A percentile compares a stretch with the other conserved stretches of the same genome.
These are phyloP conservation scores for Cytidiella melzeri DNA, from an alignment of 768 basidiomycete genomes.

Conservation along the genomic window DNA sequence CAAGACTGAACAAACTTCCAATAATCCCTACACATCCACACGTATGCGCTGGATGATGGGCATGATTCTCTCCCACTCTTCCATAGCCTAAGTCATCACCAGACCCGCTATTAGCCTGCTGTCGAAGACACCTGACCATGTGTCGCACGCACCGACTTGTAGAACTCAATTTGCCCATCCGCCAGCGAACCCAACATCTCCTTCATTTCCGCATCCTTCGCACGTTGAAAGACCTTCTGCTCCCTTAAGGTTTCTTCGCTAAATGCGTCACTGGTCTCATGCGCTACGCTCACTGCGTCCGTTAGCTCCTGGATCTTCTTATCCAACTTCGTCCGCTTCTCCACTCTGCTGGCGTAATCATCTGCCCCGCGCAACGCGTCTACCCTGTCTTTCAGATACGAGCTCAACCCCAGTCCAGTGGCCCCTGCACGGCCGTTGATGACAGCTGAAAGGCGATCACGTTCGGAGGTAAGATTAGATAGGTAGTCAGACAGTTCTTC, in stretches of 20 bases:
- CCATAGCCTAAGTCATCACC: constrained; percentile 63
- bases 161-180: constrained; percentile 93
- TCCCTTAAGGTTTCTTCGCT: constrained; percentile 92
- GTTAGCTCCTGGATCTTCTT: constrained; percentile 96
- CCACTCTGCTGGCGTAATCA: constrained; percentile 87
- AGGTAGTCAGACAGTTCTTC: constrained; percentile 96
- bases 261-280: constrained; percentile 95
- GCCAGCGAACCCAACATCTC: constrained; percentile 86
- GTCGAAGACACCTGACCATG: background rate
- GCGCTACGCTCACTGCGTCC: constrained; percentile 92
- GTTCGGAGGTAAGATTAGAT: constrained; percentile 86
- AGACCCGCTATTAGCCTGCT: constrained; percentile 4
- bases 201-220: constrained; percentile 96
- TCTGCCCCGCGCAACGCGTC: constrained; percentile 90
- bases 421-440: constrained; percentile 86
- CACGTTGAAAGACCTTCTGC: constrained; percentile 82
- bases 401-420: constrained; percentile 75
- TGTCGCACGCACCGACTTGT: constrained; percentile 57
- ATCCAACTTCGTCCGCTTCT: constrained; percentile 91
- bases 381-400: constrained; percentile 89
- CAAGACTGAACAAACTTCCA: background rate
- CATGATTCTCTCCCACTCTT: constrained; percentile 96
- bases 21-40: constrained; percentile 67
- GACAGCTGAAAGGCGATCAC: constrained; percentile 86
- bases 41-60: constrained; percentile 90